Evolutionary conservation across 2,329 filamentous ascomycete species (phyloP).

Genomic region (Diaporthe vaccinii): DNA sequence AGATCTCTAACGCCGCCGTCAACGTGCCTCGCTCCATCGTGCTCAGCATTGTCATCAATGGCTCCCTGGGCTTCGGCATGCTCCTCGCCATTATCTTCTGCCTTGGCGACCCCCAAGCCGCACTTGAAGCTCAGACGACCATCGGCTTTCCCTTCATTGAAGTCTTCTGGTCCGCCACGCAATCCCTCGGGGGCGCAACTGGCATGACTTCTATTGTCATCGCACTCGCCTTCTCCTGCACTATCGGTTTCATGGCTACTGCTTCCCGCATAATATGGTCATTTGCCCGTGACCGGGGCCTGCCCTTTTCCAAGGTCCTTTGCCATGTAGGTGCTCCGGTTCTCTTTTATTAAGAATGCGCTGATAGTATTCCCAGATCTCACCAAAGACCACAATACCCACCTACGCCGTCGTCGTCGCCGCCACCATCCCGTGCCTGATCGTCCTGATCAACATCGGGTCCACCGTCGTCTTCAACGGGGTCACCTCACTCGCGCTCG

Average conservation of each 20-base stretch:
- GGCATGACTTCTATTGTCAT: constrained; percentile 45
- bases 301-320: constrained; percentile 39
- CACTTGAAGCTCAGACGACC: constrained; percentile 50
- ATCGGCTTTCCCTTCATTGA: constrained; percentile 47
- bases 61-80: constrained; percentile 66
- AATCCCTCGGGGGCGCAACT: constrained; percentile 42
- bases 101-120: constrained; percentile 60
- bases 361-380: constrained; percentile 39
- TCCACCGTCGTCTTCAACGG: constrained; percentile 57
- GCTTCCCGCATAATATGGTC: constrained; percentile 47
- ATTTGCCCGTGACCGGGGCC: constrained; percentile 45
- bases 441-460: constrained; percentile 47
- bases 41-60: constrained; percentile 63
- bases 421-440: constrained; percentile 42
- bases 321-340: background rate
- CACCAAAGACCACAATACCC: constrained; percentile 42
- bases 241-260: constrained; percentile 44
- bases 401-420: constrained; percentile 43
- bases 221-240: constrained; percentile 41
- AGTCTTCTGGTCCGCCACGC: constrained; percentile 43
- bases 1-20: constrained; percentile 61
- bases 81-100: constrained; percentile 69
- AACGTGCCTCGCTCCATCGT: constrained; percentile 66
- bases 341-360: background rate
- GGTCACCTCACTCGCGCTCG: constrained; percentile 58